phyloP scores from a whole-genome alignment of 2,329 filamentous ascomycete genomes.

The Cladorrhinum sp. region DNA sequence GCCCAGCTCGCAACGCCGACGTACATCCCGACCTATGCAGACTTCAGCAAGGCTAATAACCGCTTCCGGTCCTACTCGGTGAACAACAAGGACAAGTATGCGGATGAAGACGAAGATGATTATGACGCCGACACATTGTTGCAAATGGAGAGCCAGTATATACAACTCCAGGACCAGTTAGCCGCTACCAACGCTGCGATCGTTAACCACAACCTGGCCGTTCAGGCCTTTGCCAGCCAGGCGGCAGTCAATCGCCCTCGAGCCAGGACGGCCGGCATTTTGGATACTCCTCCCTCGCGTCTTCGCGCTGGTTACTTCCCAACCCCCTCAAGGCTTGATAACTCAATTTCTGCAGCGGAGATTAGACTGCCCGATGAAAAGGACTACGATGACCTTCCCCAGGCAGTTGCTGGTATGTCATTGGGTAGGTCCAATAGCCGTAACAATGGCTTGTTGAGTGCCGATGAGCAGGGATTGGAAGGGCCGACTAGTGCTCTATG shows the following conservation, averaged over 20 bases:
- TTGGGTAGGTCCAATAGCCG: slow-evolving; percentile 64
- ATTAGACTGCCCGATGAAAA: slow-evolving; percentile 70
- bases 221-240: slow-evolving; percentile 86
- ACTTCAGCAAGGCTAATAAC: slow-evolving; percentile 74
- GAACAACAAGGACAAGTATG: slow-evolving; percentile 97
- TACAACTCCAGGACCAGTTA: slow-evolving; percentile 60
- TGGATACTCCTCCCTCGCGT: slow-evolving; percentile 72
- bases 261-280: slow-evolving; percentile 84
- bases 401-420: slow-evolving; percentile 78
- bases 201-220: slow-evolving; percentile 86
- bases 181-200: slow-evolving; percentile 68
- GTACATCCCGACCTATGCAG: slow-evolving; percentile 71
- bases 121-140: slow-evolving; percentile 55
- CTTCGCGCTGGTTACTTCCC: slow-evolving; percentile 71
- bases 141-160: slow-evolving; percentile 56
- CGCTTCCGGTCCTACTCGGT: slow-evolving; percentile 97
- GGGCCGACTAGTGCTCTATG: slow-evolving; percentile 90
- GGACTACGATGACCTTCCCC: slow-evolving; percentile 75
- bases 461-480: slow-evolving; percentile 78
- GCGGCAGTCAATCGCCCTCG: slow-evolving; percentile 78
- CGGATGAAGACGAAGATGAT: slow-evolving; percentile 79
- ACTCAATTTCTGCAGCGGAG: slow-evolving; percentile 71
- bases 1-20: slow-evolving; percentile 68
- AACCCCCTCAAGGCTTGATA: slow-evolving; percentile 70
- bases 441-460: slow-evolving; percentile 64